phyloP scores from a whole-genome alignment of 495 filamentous ascomycete genomes.

The Aspergillus heteromorphus region DNA sequence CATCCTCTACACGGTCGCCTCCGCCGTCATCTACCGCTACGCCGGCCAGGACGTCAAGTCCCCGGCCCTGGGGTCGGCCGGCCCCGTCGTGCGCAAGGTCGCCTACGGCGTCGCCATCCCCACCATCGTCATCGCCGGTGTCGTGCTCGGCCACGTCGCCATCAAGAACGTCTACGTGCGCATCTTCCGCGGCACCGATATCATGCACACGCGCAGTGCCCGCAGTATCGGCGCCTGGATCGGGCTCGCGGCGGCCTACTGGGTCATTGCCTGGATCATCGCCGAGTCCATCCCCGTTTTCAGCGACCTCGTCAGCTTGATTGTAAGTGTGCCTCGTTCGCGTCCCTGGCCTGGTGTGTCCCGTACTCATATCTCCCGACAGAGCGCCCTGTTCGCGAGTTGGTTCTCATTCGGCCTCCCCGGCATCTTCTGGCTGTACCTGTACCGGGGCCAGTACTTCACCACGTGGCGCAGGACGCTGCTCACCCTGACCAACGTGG shows the following conservation, averaged over 20 bases:
- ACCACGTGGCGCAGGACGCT: constrained; percentile 27
- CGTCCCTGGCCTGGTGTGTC: not conserved
- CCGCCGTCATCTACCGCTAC: constrained; percentile 58
- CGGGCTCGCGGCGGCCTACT: constrained; percentile 48
- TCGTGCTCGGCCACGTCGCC: constrained; percentile 58
- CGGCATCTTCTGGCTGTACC: constrained; percentile 40
- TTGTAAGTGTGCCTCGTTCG: constrained; percentile 15
- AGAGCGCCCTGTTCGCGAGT: constrained; percentile 9
- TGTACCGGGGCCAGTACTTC: constrained; percentile 31
- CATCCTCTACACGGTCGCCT: constrained; percentile 50
- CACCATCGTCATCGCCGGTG: constrained; percentile 43
- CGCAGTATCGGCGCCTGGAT: constrained; percentile 48
- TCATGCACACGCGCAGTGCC: constrained; percentile 53
- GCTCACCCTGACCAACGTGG: constrained; percentile 27
- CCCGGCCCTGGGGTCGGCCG: constrained; percentile 66
- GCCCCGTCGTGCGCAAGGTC: constrained; percentile 54
- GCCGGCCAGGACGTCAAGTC: constrained; percentile 59
- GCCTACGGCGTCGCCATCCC: constrained; percentile 75
- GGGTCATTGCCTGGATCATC: constrained; percentile 64
- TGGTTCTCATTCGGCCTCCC: constrained; percentile 42
- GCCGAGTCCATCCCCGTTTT: constrained; percentile 71
- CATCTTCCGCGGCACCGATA: constrained; percentile 49
- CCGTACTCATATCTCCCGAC: too few relatives aligned
- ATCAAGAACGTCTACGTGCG: constrained; percentile 62
- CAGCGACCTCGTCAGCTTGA: constrained; percentile 53